Evolutionary conservation across 306 rosid genomes (phyloP).

Genomic region (Fragaria ananassa): DNA sequence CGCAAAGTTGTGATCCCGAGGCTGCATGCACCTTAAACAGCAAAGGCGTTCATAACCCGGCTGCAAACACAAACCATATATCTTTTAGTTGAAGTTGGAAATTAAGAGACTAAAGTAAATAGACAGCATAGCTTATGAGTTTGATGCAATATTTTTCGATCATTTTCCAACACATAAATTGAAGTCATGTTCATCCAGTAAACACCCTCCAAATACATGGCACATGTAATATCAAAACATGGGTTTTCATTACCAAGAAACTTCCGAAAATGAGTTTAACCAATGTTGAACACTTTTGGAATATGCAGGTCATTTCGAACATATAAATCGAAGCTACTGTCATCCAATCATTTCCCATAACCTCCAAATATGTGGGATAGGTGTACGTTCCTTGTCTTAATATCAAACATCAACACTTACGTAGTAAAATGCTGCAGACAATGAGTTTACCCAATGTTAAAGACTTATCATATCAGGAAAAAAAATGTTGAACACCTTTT

Average conservation of each 20-base stretch:
- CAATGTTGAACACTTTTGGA: background rate
- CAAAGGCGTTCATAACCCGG: slow-evolving; percentile 90
- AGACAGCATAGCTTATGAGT: background rate
- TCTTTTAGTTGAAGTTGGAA: background rate
- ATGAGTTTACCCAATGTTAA: background rate
- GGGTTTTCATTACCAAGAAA: background rate
- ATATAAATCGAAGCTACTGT: background rate
- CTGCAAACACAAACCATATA: slow-evolving; percentile 35
- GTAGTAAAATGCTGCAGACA: background rate
- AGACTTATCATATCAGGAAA: too few species aligned
- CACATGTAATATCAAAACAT: background rate
- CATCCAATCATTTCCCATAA: background rate
- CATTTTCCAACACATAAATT: background rate
- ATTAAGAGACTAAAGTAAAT: background rate
- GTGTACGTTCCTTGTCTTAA: background rate
- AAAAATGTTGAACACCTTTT: background rate
- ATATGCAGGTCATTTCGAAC: background rate
- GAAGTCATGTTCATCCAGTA: background rate
- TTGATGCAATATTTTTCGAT: background rate
- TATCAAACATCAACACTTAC: background rate
- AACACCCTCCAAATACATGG: background rate
- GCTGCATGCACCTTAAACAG: slow-evolving; percentile 88
- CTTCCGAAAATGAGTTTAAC: background rate
- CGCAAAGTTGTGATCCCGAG: slow-evolving; percentile 86
- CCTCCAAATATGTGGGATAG: background rate